Base-by-base conservation (phyloP, 352 stramenopile species). In the Globisporangium takayamanum region DNA sequence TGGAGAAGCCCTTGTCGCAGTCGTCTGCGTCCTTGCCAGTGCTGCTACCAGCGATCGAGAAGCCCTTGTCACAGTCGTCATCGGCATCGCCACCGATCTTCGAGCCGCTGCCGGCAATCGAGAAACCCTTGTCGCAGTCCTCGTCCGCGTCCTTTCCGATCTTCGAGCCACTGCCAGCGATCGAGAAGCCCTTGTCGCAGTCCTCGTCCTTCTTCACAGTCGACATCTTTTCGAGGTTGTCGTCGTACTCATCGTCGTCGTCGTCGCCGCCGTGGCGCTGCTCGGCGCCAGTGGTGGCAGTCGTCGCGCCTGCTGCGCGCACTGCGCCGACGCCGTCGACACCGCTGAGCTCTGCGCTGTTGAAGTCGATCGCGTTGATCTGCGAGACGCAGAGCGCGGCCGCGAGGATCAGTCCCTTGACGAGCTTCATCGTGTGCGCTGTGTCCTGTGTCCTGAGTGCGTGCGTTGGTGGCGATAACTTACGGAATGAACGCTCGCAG, bases 341-440 rank as follows among this genome's bases (percentile, higher is more conserved):
- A 59, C 58, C 50, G 14, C 58, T 45, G 33, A 79, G 57, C 15
- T 28, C 52, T 8, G 64, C 14, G 30, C 59, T 25, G 37, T 56
- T 42, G 58, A 89, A 89, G 62, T 74, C 70, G 55, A 86, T 68
- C 59, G 79, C 79, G 56, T 78, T 72, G 16, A 83, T 70, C 30
- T 83, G 63, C 25, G 79, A 70, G 37, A 52, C 71, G 61, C 73
- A 86, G 11, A 87, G 33, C 47, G 80, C 75, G 52, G 77, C 76
- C 52, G 69, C 77, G 54, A 89, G 52, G 37, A 89, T 67, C 36
- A 89, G 69, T 61, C 60, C 58, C 69, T 74, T 74, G 36, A 67
- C 50, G 60, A 77, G 60, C 66, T 77, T 74, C 69, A 77, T 76
- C 18, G 11, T 58, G 51, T 48, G 41, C 8, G 5, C 30, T 20